A percentile compares a stretch with the other conserved stretches of the same genome.
phyloP scores from a whole-genome alignment of 2,329 filamentous ascomycete genomes.

The Colletotrichum orbiculare region DNA sequence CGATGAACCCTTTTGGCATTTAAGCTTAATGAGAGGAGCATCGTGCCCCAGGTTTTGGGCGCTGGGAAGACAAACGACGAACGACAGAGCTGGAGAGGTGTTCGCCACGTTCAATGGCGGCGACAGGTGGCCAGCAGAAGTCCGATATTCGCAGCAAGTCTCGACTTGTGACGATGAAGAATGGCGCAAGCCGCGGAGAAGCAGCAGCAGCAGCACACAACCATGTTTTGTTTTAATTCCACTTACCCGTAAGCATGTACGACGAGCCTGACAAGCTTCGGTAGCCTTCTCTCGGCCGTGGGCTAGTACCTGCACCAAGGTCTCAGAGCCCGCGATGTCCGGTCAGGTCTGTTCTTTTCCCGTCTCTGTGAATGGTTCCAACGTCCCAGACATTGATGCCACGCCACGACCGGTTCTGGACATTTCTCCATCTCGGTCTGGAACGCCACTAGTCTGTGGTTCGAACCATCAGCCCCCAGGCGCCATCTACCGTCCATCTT shows the following conservation, averaged over 20 bases:
- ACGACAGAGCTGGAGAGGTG: neutral
- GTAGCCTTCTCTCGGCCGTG: neutral
- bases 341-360: neutral
- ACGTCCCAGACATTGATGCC: conserved; percentile 4
- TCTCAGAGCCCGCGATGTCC: neutral
- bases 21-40: conserved; percentile 32
- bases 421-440: conserved; percentile 2
- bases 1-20: conserved; percentile 18
- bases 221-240: neutral
- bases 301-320: conserved; percentile 3
- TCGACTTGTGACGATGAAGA: neutral
- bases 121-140: too few relatives aligned
- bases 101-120: too few relatives aligned
- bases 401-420: too few relatives aligned
- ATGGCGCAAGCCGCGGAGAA: conserved; percentile 24
- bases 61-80: conserved; percentile 1
- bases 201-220: neutral
- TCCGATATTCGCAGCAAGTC: too few relatives aligned
- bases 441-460: conserved; percentile 7
- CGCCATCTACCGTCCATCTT: neutral
- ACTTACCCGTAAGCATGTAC: neutral
- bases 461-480: conserved; percentile 21
- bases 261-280: neutral
- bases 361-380: neutral
- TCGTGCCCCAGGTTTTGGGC: neutral